Evolutionary conservation across 192 early-diverging fungal genomes (phyloP).

Genomic region (Mortierella claussenii): DNA sequence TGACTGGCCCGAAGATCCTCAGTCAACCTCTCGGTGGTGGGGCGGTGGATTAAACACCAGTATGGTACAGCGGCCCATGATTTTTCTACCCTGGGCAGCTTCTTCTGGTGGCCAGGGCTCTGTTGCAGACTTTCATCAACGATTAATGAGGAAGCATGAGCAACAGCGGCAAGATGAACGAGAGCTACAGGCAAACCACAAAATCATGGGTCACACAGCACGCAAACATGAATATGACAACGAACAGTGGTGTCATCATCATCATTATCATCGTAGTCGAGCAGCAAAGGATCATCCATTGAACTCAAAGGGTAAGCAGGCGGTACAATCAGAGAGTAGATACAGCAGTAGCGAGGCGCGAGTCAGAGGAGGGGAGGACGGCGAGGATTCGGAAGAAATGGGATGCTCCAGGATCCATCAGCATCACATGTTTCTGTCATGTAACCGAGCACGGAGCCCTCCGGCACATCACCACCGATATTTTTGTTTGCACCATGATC

Average conservation of each 20-base stretch:
- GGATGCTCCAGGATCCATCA: constrained; percentile 6
- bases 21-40: constrained; percentile 24
- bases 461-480: constrained; percentile 29
- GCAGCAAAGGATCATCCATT: no score
- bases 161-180: neutral
- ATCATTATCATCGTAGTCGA: no score
- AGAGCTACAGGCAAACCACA: neutral
- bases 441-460: neutral
- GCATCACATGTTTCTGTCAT: constrained; percentile 20
- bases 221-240: no score
- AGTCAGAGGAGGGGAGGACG: neutral
- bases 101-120: constrained; percentile 2
- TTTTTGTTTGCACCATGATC: constrained; percentile 43
- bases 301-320: no score
- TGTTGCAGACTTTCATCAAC: constrained; percentile 7
- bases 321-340: no score
- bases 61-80: constrained; percentile 27
- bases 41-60: constrained; percentile 16
- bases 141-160: constrained; percentile 5
- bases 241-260: no score
- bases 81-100: constrained; percentile 27
- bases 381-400: neutral
- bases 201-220: no score
- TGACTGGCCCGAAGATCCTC: constrained; percentile 30
- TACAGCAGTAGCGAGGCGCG: no score